These are phyloP conservation scores for Ascochyta rabiei DNA, from an alignment of 2,329 filamentous ascomycete genomes.

Conservation along the genomic window DNA sequence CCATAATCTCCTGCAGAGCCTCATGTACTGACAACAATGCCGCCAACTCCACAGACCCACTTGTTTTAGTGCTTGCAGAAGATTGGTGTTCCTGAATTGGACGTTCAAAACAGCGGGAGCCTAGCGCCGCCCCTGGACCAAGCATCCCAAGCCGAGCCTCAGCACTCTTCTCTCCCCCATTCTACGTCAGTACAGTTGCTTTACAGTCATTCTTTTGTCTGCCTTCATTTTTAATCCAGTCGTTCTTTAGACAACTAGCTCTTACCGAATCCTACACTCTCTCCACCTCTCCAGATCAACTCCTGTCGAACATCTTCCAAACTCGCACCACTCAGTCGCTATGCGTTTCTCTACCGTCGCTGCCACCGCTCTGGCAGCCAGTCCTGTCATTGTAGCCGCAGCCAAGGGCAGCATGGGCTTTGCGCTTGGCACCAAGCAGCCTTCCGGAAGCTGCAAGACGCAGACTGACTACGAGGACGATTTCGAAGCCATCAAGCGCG, in stretches of 20 bases:
- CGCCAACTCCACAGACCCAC: conserved; percentile 1
- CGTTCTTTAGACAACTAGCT: conserved; percentile 14
- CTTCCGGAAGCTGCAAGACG: conserved; percentile 66
- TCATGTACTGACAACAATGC: not conserved
- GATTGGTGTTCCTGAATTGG: conserved; percentile 28
- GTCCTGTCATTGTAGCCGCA: conserved; percentile 58
- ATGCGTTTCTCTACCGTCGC: conserved; percentile 47
- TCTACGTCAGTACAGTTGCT: conserved; percentile 25
- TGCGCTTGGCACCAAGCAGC: conserved; percentile 68
- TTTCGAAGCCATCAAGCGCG: conserved; percentile 64
- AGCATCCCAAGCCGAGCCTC: conserved; percentile 19
- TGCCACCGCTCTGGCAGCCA: conserved; percentile 39
- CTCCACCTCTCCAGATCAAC: conserved; percentile 1
- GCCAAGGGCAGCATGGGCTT: conserved; percentile 65
- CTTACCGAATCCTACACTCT: not conserved
- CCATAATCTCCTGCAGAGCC: not conserved
- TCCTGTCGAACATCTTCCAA: not conserved
- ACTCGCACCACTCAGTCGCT: conserved; percentile 16
- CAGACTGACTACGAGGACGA: conserved; percentile 68
- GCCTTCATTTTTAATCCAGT: conserved; percentile 22
- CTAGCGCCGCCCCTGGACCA: conserved; percentile 38
- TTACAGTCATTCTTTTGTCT: conserved; percentile 35
- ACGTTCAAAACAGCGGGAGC: conserved; percentile 9
- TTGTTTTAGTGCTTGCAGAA: not conserved
- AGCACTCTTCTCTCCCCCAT: conserved; percentile 19